phyloP scores from a whole-genome alignment of 1,139 yeast species.

The Suhomyces anneliseae region DNA sequence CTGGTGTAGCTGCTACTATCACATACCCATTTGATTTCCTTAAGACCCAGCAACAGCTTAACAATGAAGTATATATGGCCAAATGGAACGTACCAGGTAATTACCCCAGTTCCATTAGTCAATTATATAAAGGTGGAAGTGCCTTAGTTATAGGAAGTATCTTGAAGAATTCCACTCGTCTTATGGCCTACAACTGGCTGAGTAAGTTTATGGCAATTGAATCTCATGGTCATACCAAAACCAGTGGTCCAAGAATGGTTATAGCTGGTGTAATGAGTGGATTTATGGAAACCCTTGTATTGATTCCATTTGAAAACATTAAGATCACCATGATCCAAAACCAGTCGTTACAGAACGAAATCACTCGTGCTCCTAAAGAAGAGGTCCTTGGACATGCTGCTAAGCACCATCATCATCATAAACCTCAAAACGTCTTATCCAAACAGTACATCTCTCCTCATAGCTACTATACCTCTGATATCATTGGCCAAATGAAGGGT shows the following conservation, averaged over 20 bases:
- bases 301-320: slow-evolving; percentile 89
- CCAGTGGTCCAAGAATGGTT: slow-evolving; percentile 70
- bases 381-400: slow-evolving; percentile 30
- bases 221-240: slow-evolving; percentile 37
- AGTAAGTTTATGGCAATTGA: slow-evolving; percentile 72
- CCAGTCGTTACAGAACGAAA: slow-evolving; percentile 39
- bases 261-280: slow-evolving; percentile 90
- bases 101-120: slow-evolving; percentile 40
- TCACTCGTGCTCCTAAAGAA: slow-evolving; percentile 20
- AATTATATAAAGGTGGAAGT: slow-evolving; percentile 70
- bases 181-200: slow-evolving; percentile 73
- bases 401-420: slow-evolving; percentile 20
- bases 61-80: slow-evolving; percentile 40
- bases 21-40: slow-evolving; percentile 86
- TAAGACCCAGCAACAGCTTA: slow-evolving; percentile 72
- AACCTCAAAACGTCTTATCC: slow-evolving; percentile 26
- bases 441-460: slow-evolving; percentile 47
- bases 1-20: slow-evolving; percentile 64
- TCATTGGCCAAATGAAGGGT: slow-evolving; percentile 31
- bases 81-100: slow-evolving; percentile 41
- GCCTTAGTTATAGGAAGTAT: slow-evolving; percentile 79
- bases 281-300: slow-evolving; percentile 72
- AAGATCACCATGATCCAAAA: slow-evolving; percentile 86
- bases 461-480: slow-evolving; percentile 41
- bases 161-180: slow-evolving; percentile 69